Percentiles rank a stretch among this genome's conserved stretches.
These are phyloP conservation scores for Aspergillus baeticus DNA, from an alignment of 495 filamentous ascomycete genomes.

Conservation along the genomic window DNA sequence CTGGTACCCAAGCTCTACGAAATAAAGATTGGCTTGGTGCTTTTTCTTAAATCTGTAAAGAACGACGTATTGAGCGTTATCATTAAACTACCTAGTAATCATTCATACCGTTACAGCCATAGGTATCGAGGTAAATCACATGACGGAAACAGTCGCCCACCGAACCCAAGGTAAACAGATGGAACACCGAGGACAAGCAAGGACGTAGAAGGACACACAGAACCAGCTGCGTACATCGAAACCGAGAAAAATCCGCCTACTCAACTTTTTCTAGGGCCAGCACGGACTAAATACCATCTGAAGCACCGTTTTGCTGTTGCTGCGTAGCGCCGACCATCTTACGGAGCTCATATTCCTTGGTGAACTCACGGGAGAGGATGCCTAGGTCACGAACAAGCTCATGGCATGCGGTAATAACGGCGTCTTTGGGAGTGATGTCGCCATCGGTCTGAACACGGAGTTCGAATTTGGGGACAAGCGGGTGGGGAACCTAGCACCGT, in stretches of 20 bases:
- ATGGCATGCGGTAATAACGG: conserved; percentile 74
- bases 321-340: conserved; percentile 73
- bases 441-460: conserved; percentile 94
- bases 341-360: conserved; percentile 89
- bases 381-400: conserved; percentile 75
- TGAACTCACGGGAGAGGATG: conserved; percentile 80
- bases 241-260: background rate
- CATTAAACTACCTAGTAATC: background rate
- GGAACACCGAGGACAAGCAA: background rate
- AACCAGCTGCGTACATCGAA: conserved; percentile 21
- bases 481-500: conserved; percentile 66
- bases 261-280: background rate
- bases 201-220: conserved; percentile 11
- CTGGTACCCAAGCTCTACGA: too few relatives aligned
- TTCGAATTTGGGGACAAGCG: conserved; percentile 79
- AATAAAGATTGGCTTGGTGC: too few relatives aligned
- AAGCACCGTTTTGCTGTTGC: conserved; percentile 36
- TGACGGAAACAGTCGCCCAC: conserved; percentile 2
- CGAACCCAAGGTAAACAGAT: conserved; percentile 3
- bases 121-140: background rate
- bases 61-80: too few relatives aligned
- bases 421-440: conserved; percentile 77
- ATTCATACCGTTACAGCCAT: conserved; percentile 10
- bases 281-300: conserved; percentile 23
- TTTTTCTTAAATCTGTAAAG: too few relatives aligned